phyloP scores from a whole-genome alignment of 306 rosid species.

The Luffa aegyptiaca region DNA sequence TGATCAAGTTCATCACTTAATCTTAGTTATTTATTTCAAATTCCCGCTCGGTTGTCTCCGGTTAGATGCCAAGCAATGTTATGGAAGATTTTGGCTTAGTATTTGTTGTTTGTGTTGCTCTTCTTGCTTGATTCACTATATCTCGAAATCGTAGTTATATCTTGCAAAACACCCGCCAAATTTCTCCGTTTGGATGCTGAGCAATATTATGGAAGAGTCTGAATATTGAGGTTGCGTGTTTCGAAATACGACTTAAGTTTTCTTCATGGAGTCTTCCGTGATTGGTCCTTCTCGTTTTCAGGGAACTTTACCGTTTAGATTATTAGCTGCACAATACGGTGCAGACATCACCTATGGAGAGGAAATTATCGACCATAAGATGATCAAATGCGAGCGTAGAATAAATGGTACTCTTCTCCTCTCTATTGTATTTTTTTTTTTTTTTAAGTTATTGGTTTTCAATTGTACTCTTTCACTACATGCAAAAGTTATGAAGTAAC shows the following conservation, averaged over 20 bases:
- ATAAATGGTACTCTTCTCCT: constrained; percentile 46
- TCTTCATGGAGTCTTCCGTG: neutral
- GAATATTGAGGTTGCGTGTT: neutral
- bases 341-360: constrained; percentile 79
- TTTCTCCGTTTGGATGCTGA: neutral
- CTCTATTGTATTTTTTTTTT: neutral
- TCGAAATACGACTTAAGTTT: neutral
- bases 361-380: constrained; percentile 75
- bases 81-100: neutral
- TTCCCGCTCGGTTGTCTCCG: neutral
- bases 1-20: neutral
- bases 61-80: neutral
- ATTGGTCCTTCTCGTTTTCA: constrained; percentile 17
- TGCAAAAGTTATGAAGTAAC: neutral
- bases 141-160: neutral
- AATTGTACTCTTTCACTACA: neutral
- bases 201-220: neutral
- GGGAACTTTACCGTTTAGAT: constrained; percentile 84
- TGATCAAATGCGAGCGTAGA: constrained; percentile 76
- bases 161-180: neutral
- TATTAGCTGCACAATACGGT: constrained; percentile 75
- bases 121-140: neutral
- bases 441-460: neutral
- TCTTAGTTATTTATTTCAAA: neutral
- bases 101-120: neutral